Conservation (phyloP, 257 asterid species). For the Capsicum chinense region DNA sequence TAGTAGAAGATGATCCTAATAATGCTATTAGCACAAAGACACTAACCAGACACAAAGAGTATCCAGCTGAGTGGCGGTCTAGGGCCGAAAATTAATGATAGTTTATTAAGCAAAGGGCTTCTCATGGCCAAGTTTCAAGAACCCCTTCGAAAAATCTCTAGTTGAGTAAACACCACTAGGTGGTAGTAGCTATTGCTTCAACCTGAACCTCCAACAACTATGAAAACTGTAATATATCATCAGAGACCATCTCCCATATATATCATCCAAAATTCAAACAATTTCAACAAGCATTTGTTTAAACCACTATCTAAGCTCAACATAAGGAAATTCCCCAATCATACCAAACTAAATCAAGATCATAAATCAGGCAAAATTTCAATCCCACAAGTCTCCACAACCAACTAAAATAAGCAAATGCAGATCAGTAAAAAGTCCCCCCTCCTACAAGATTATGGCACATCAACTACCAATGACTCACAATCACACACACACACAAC, state of each 20-base stretch:
- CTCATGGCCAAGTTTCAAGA: conserved; percentile 74
- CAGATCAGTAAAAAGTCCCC: conserved; percentile 43
- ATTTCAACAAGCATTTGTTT: conserved; percentile 49
- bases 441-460: conserved; percentile 17
- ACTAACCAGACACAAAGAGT: conserved; percentile 66
- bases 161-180: conserved; percentile 29
- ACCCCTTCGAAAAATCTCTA: conserved; percentile 33
- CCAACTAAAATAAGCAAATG: conserved; percentile 35
- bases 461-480: conserved; percentile 40
- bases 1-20: conserved; percentile 65
- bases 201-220: conserved; percentile 48
- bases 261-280: conserved; percentile 47
- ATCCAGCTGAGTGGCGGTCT: conserved; percentile 81
- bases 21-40: conserved; percentile 59
- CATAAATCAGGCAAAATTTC: not conserved
- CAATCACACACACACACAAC: conserved; percentile 12
- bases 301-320: conserved; percentile 41
- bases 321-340: conserved; percentile 28
- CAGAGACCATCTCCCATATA: conserved; percentile 48
- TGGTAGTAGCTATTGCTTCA: conserved; percentile 45
- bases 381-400: conserved; percentile 29
- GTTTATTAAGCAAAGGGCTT: conserved; percentile 78
- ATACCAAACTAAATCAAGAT: conserved; percentile 21
- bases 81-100: conserved; percentile 59
- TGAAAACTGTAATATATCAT: conserved; percentile 49